Evolutionary conservation across 192 early-diverging fungal species (phyloP), one percentile per base, ranked within the genome.

Genomic region (Coemansia sp.): DNA sequence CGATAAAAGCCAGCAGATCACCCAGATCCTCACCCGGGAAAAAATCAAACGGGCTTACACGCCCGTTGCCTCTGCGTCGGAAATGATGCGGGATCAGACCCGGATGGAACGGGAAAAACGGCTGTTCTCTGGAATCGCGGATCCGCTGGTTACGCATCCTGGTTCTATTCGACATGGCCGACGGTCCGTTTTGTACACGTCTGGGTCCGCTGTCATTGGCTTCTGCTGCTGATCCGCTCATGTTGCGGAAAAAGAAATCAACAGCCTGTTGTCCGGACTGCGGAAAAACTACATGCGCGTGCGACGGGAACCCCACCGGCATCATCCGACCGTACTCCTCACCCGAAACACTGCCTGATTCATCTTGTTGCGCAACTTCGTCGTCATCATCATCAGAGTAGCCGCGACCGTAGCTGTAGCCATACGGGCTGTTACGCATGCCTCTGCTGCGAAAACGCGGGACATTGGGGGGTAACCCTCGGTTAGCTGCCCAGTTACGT

Each of bases 1-100:
- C 78, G 25, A 81, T 62, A 60, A 76, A 81, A 29, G 60, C 64
- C 40, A 81, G 51, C 50, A 81, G 60, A 28, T 67, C 67, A 42
- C 67, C 67, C 29, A 81, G 59, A 55, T 81, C 78, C 28, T 76
- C 78, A 60, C 69, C 69, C 10, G 56, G 66, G 60, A 72, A 72
- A 56, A 75, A 81, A 60, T 81, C 78, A 5, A 75, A 64, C 40
- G 73, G 63, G 29, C 48, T 72, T 20, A 75, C 55, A 48, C 49
- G 50, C 12, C 48, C 40, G 60, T 32, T 42, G 29, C 18, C 32
- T 11, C 33, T 14, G 30, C 65, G 48, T 31, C 60, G 69, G 18
- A 56, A 61, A 29, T 68, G 66, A 38, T 64, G 69, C 28, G 63
- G 40, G 3, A 66, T 20, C 31, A 80, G 67, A 11, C 63, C 72